Percentiles rank a stretch among this genome's conserved stretches.
These are phyloP conservation scores for Saturnispora halmiae DNA, from an alignment of 805 yeast species.

Conservation along the genomic window DNA sequence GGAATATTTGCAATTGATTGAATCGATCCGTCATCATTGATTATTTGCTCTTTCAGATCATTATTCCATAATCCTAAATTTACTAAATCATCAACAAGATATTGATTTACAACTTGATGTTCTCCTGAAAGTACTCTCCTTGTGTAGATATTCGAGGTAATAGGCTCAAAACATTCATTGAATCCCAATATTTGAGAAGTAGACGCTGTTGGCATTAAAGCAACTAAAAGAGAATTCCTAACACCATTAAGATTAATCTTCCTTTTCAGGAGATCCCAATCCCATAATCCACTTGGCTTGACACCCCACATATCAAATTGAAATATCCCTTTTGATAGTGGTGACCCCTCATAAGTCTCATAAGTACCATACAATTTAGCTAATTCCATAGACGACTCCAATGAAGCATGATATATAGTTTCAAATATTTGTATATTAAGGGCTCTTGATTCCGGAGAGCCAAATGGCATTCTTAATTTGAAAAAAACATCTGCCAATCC, in stretches of 20 bases:
- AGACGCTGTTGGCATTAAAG: conserved; percentile 98
- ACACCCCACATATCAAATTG: conserved; percentile 85
- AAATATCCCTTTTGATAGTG: conserved; percentile 75
- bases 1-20: conserved; percentile 72
- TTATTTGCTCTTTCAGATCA: conserved; percentile 65
- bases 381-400: conserved; percentile 78
- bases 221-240: conserved; percentile 80
- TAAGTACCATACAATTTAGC: conserved; percentile 66
- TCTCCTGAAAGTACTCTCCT: conserved; percentile 92
- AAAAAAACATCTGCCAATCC: conserved; percentile 89
- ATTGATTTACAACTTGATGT: conserved; percentile 85
- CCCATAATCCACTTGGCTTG: conserved; percentile 74
- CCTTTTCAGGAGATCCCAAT: conserved; percentile 69
- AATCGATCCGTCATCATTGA: conserved; percentile 76
- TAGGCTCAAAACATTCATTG: conserved; percentile 94
- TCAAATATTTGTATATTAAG: conserved; percentile 84
- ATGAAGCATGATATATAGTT: conserved; percentile 89
- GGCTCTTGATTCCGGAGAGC: conserved; percentile 64
- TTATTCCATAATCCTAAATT: conserved; percentile 79
- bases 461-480: conserved; percentile 76
- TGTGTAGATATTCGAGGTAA: conserved; percentile 84
- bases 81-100: conserved; percentile 71
- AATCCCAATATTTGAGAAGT: conserved; percentile 92
- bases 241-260: conserved; percentile 57
- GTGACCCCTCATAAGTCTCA: conserved; percentile 71